Evolutionary conservation across 2,329 filamentous ascomycete species (phyloP), one percentile per base, ranked within the genome.

Genomic region (Curvularia spicifera): DNA sequence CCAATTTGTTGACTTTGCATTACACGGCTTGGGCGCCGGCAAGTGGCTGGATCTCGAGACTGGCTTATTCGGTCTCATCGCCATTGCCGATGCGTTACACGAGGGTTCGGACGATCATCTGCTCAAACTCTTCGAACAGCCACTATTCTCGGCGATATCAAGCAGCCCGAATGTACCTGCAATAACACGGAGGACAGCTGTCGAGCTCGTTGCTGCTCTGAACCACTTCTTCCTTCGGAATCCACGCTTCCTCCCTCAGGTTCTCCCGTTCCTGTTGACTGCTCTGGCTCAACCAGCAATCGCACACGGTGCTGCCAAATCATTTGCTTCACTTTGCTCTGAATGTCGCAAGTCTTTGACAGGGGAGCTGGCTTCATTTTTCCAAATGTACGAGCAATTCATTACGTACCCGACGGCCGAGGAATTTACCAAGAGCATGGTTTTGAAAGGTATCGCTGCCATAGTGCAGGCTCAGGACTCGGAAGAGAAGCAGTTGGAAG

Each of bases 221-320:
- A 87, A 89, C 5, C 85, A 88, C 53, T 95, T 91, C 76, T 94
- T 96, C 73, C 85, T 90, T 67, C 84, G 87, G 22, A 87, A 91
- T 69, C 80, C 87, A 1, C 82, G 84, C 31, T 85, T 87, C 60
- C 81, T 96, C 0, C 88, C 90, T 0, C 81, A 87, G 42, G 89
- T 89, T 1, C 80, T 96, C 24, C 90, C 89, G 48, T 86, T 94
- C 44, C 82, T 95, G 0, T 93, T 96, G 71, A 84, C 82, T 31
- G 87, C 89, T 6, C 80, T 94, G 4, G 82, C 84, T 18, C 86
- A 89, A 31, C 78, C 83, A 1, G 78, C 83, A 4, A 80, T 93
- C 44, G 87, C 88, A 8, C 81, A 83, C n/a, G 83, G 85, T 48
- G 89, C 91, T 3, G 90, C 91, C 1, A 89, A 87, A 69, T 90